Evolutionary conservation across 768 basidiomycete genomes (phyloP), one percentile per base, ranked within the genome.

Genomic region (Tubosaeta brunneosetosa): DNA sequence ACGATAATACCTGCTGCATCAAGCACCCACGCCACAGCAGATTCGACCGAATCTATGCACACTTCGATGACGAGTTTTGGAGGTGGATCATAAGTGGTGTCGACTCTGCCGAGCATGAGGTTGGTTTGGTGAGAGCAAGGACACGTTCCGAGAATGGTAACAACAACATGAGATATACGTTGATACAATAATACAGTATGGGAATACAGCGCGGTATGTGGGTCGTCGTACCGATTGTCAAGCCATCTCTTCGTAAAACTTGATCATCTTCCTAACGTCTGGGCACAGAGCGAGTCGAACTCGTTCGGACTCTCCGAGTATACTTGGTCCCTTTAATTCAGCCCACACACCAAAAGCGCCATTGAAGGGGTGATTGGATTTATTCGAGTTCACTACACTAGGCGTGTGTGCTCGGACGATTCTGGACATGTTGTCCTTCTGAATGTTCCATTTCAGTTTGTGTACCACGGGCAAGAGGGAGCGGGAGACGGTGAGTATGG

Each of bases 21-120:
- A 19, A 47, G 32, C 27, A 75, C 82, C 54, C 34, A 88, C 86
- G 77, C 77, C 50, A 79, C 58, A 17, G 88, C 86, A 6, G 87
- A 88, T 57, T 82, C 80, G 19, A 86, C 76, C 7, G 88, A 90
- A 68, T 91, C 89, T 40, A 91, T 74, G 63, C 89, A 90, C 44
- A 90, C 82, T 71, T 88, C 85, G 45, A 85, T 65, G 0, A 42
- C 38, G 4, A 63, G 37, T 16, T 22, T 55, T 9, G 44, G 32
- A 52, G 45, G 41, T n/a, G 3, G 62, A n/a, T 47, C 36, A 17
- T 36, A 33, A 40, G 29, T 46, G 26, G 27, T 27, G 27, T 50
- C 27, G n/a, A n/a, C n/a, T n/a, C n/a, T n/a, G n/a, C n/a, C n/a
- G 14, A 12, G 44, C 55, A 59, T 65, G 31, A 10, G 11, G 16